A percentile compares a stretch with the other conserved stretches of the same genome.
Conservation (phyloP, 805 yeast species). For the Brettanomyces custersianus region DNA sequence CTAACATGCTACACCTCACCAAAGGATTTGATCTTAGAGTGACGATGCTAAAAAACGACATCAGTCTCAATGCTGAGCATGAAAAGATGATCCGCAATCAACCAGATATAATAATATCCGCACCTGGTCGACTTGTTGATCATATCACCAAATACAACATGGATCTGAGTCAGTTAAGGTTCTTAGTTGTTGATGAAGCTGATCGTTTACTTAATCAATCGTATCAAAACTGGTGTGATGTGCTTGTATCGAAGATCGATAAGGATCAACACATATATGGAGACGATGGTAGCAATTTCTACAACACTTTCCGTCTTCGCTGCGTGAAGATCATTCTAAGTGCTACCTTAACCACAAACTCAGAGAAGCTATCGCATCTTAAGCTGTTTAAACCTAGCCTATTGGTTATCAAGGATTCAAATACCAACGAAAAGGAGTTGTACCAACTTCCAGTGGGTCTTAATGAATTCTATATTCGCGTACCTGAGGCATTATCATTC, state of each 20-base stretch:
- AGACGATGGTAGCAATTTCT: constrained; percentile 11
- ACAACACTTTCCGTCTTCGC: constrained; percentile 27
- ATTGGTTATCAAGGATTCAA: constrained; percentile 53
- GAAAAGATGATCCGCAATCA: constrained; percentile 29
- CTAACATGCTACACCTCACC: constrained; percentile 49
- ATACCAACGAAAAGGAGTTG: constrained; percentile 39
- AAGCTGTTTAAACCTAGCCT: constrained; percentile 65
- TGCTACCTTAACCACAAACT: constrained; percentile 90
- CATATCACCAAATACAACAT: constrained; percentile 42
- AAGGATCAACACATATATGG: constrained; percentile 21
- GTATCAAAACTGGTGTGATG: constrained; percentile 86
- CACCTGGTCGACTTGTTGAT: constrained; percentile 82
- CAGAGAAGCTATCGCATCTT: constrained; percentile 72
- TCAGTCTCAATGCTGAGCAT: constrained; percentile 55
- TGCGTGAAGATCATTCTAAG: constrained; percentile 69
- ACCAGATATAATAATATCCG: constrained; percentile 63
- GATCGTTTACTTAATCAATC: constrained; percentile 77
- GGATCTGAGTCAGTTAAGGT: constrained; percentile 44
- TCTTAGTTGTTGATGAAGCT: constrained; percentile 72
- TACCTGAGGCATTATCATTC: constrained; percentile 23
- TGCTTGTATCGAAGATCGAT: constrained; percentile 34
- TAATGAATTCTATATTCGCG: constrained; percentile 22
- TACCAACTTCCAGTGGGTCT: constrained; percentile 53
- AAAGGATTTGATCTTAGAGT: constrained; percentile 62
- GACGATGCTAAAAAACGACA: constrained; percentile 48